A percentile compares a stretch with the other conserved stretches of the same genome.
Conservation (phyloP, 2,329 filamentous ascomycete species). For the Pseudocercospora vitis region DNA sequence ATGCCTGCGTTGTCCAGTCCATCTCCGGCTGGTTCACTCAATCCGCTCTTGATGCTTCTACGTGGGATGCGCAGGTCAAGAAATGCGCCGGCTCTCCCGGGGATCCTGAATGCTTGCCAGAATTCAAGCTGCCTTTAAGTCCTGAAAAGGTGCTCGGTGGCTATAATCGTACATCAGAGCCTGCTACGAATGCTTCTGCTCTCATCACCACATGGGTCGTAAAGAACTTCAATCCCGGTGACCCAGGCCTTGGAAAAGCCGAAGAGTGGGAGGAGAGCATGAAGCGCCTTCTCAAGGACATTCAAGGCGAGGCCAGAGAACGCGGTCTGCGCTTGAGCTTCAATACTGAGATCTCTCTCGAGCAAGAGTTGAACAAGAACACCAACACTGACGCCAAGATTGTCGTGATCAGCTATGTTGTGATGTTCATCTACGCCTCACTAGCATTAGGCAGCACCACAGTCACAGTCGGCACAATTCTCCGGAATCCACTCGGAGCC, state of each 20-base stretch:
- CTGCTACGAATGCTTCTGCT: slow-evolving; percentile 71
- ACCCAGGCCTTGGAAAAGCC: slow-evolving; percentile 66
- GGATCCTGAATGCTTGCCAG: slow-evolving; percentile 66
- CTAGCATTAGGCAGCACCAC: slow-evolving; percentile 87
- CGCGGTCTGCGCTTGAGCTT: slow-evolving; percentile 87
- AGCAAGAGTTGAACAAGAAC: slow-evolving; percentile 94
- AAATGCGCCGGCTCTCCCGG: slow-evolving; percentile 72
- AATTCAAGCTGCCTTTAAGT: slow-evolving; percentile 84
- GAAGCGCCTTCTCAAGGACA: slow-evolving; percentile 69
- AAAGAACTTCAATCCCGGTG: slow-evolving; percentile 77
- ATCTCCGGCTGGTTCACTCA: slow-evolving; percentile 81
- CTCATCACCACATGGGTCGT: slow-evolving; percentile 94
- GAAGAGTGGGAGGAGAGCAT: slow-evolving; percentile 88
- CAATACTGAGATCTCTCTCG: slow-evolving; percentile 90
- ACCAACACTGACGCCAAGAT: slow-evolving; percentile 99
- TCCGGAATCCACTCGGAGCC: slow-evolving; percentile 78
- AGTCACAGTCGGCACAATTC: slow-evolving; percentile 70
- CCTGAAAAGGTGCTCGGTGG: slow-evolving; percentile 84
- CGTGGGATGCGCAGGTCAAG: slow-evolving; percentile 71
- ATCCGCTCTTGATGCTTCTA: slow-evolving; percentile 52
- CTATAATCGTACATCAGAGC: slow-evolving; percentile 58
- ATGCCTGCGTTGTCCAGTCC: slow-evolving; percentile 89
- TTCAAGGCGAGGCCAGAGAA: slow-evolving; percentile 74
- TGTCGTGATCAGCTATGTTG: slow-evolving; percentile 90
- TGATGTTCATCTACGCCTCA: slow-evolving; percentile 98